Conservation (phyloP, 192 early-diverging fungal genomes). For the Podila minutissima region DNA sequence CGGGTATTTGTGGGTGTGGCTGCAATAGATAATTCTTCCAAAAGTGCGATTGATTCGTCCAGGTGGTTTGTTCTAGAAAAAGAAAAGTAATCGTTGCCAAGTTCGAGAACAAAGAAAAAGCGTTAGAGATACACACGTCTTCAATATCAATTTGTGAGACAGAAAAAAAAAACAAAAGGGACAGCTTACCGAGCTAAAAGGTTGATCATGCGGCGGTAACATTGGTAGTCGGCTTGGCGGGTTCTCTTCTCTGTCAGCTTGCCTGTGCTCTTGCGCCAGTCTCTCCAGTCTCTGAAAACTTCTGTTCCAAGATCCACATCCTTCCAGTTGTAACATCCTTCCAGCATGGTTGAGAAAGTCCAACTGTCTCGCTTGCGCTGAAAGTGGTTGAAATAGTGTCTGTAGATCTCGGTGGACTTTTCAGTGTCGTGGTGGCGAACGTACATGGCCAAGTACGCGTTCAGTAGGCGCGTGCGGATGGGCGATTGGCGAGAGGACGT, state of each 20-base stretch:
- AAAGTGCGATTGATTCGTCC: conserved; percentile 39
- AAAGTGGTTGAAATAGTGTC: conserved; percentile 60
- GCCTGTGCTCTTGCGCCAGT: conserved; percentile 59
- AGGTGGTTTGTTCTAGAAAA: conserved; percentile 37
- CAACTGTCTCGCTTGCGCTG: conserved; percentile 64
- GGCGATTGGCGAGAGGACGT: conserved; percentile 45
- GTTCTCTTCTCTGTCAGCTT: conserved; percentile 48
- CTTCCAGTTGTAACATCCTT: conserved; percentile 69
- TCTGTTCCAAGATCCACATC: conserved; percentile 68
- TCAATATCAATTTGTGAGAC: not conserved
- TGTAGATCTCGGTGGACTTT: conserved; percentile 58
- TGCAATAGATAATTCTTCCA: conserved; percentile 43
- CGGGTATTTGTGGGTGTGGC: conserved; percentile 49
- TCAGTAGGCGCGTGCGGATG: conserved; percentile 64
- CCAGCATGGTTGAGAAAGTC: conserved; percentile 67
- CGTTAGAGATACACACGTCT: no score
- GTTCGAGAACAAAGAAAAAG: not conserved
- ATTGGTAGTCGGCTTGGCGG: conserved; percentile 61
- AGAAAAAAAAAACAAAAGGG: not conserved
- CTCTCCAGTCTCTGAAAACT: conserved; percentile 74
- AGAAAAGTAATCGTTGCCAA: not conserved
- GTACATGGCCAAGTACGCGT: conserved; percentile 67
- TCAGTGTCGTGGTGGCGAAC: conserved; percentile 61
- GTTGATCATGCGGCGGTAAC: conserved; percentile 71
- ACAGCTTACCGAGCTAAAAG: conserved; percentile 67